Base-by-base conservation (phyloP, 495 filamentous ascomycete genomes). In the Achaetomiella virescens region DNA sequence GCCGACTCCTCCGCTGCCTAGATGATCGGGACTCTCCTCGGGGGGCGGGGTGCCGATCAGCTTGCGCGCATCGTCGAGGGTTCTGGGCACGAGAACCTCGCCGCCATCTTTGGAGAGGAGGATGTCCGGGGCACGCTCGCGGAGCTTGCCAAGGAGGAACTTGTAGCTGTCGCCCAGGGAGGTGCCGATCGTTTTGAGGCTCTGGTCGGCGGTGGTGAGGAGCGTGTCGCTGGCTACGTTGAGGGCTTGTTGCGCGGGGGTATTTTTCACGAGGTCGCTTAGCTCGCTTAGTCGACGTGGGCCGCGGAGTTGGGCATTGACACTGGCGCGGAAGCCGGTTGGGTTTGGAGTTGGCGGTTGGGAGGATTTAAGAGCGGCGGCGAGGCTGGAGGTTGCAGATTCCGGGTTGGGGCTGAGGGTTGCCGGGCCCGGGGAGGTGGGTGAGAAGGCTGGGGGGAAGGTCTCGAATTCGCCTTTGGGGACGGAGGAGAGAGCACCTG, bases 101-200 rank as follows among this genome's bases (percentile, higher is more conserved):
- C 31, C 38, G 29, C 17, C 54, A 27, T 18, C 46, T 1, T 73
- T 60, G 6, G 57, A 35, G 43, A 63, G 63, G 44, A 70, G 71
- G 43, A 70, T 68, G 22, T 73, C 79, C 41, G 78, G 69, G 31
- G 56, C 55, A 21, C 76, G 79, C 61, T 96, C 90, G 61, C 86
- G 86, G 24, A 97, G 81, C 60, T 90, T 88, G 36, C 92, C 92
- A 48, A 99, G 85, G 10, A 97, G 74, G 57, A 97, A 95, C 62
- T 91, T 95, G 72, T 96, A 95, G 64, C 89, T 95, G 61, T 86
- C 87, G 29, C 92, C 90, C 10, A 99, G 74, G 21, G 91, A 88
- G 54, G 77, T 87, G 52, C 92, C 83, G 54, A 99, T 92, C 11
- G 85, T 92, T 58, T 96, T 95, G 60, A 97, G 73, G 9, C 90